These are phyloP conservation scores for Rhododendron molle DNA, from an alignment of 148 eudicot species.

Conservation along the genomic window DNA sequence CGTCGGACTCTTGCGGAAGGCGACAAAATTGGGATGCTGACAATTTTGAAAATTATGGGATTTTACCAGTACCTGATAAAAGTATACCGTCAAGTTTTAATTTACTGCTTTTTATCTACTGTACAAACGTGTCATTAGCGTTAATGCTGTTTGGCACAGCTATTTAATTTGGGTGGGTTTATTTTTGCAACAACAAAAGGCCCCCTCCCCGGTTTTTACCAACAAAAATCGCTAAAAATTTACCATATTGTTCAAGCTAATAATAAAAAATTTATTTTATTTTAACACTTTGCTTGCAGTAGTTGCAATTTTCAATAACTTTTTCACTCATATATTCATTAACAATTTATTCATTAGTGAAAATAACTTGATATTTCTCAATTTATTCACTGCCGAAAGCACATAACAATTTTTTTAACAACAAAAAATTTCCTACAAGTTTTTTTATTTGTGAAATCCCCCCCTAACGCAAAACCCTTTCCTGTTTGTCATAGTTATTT, in stretches of 20 bases:
- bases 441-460: no score
- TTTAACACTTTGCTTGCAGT: no score
- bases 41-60: neutral
- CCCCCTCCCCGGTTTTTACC: no score
- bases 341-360: no score
- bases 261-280: no score
- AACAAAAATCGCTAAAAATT: neutral
- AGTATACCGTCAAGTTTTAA: neutral
- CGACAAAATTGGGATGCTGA: conserved; percentile 23
- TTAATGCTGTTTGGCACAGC: neutral
- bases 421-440: no score
- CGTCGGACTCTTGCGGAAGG: conserved; percentile 7
- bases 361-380: no score
- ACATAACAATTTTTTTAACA: no score
- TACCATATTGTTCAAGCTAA: no score
- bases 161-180: neutral
- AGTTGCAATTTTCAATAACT: no score
- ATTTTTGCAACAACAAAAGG: neutral
- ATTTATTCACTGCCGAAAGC: no score
- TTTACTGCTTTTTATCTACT: neutral
- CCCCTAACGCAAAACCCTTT: neutral
- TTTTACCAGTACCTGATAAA: neutral
- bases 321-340: no score
- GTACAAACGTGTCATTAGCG: neutral
- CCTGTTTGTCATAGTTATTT: neutral